A percentile compares a stretch with the other conserved stretches of the same genome.
Evolutionary conservation across 148 eudicot genomes (phyloP).

Genomic region (Chenopodium suecicum): DNA sequence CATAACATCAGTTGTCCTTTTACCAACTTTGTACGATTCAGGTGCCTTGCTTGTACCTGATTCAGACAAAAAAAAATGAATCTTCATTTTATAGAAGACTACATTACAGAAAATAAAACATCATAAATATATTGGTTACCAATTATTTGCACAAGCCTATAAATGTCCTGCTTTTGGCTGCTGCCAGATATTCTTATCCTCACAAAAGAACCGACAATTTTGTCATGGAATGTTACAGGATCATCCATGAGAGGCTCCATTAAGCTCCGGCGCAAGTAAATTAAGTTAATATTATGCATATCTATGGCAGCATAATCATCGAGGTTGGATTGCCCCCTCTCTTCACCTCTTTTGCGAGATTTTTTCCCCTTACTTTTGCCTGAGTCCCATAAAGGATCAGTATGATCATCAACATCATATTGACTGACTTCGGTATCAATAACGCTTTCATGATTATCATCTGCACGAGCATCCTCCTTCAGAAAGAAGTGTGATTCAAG

Average conservation of each 20-base stretch:
- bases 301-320: constrained; percentile 98
- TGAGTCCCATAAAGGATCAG: constrained; percentile 43
- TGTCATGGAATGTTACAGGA: constrained; percentile 61
- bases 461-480: constrained; percentile 67
- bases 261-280: constrained; percentile 78
- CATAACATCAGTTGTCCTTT: constrained; percentile 66
- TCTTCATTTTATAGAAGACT: constrained; percentile 8
- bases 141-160: constrained; percentile 93
- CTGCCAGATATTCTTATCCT: constrained; percentile 92
- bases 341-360: constrained; percentile 61
- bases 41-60: constrained; percentile 79
- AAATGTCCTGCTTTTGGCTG: constrained; percentile 84
- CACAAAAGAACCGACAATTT: constrained; percentile 83
- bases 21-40: constrained; percentile 84
- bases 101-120: neutral
- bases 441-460: constrained; percentile 76
- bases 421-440: constrained; percentile 62
- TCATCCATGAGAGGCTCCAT: constrained; percentile 89
- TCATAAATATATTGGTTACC: constrained; percentile 43
- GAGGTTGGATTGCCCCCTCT: constrained; percentile 70
- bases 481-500: constrained; percentile 83
- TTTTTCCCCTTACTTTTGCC: constrained; percentile 63
- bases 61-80: constrained; percentile 25
- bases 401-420: constrained; percentile 59
- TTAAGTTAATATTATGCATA: constrained; percentile 82